These are phyloP conservation scores for Acacia confusa DNA, from an alignment of 306 rosid species.

Conservation along the genomic window DNA sequence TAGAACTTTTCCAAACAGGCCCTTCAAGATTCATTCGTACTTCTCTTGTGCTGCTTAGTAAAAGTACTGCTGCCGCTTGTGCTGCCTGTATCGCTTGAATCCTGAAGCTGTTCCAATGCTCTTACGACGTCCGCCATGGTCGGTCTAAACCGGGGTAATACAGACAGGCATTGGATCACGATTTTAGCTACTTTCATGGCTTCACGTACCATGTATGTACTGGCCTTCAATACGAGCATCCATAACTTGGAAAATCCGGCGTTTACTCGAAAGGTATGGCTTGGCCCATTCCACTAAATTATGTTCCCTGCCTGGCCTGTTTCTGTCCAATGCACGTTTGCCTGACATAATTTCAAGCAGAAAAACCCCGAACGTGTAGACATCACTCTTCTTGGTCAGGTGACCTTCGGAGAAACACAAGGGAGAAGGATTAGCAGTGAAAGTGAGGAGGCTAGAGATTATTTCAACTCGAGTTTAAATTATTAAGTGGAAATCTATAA, in stretches of 20 bases:
- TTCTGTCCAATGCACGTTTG: slow-evolving; percentile 74
- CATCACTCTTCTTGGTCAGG: slow-evolving; percentile 84
- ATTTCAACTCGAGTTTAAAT: not conserved
- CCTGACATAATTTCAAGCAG: slow-evolving; percentile 85
- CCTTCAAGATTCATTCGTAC: slow-evolving; percentile 19
- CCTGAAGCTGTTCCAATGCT: slow-evolving; percentile 69
- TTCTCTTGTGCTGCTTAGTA: slow-evolving; percentile 36
- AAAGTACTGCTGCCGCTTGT: slow-evolving; percentile 31
- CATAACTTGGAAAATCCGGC: slow-evolving; percentile 68
- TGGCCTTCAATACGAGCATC: slow-evolving; percentile 85
- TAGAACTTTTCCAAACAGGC: no score
- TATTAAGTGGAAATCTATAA: not conserved
- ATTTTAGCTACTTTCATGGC: slow-evolving; percentile 71
- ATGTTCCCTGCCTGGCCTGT: slow-evolving; percentile 80
- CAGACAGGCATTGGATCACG: slow-evolving; percentile 66
- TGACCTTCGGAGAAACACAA: slow-evolving; percentile 63
- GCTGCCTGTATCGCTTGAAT: slow-evolving; percentile 31
- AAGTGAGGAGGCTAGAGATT: not conserved
- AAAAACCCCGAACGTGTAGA: slow-evolving; percentile 92
- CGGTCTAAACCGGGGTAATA: slow-evolving; percentile 74
- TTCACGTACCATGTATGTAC: slow-evolving; percentile 50
- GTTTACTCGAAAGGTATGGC: slow-evolving; percentile 81
- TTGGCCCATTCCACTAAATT: slow-evolving; percentile 88
- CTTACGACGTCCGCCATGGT: slow-evolving; percentile 75
- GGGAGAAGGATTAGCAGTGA: slow-evolving; percentile 26